Evolutionary conservation across 176 grass and related monocot species (phyloP).

Genomic region (Phragmites australis): DNA sequence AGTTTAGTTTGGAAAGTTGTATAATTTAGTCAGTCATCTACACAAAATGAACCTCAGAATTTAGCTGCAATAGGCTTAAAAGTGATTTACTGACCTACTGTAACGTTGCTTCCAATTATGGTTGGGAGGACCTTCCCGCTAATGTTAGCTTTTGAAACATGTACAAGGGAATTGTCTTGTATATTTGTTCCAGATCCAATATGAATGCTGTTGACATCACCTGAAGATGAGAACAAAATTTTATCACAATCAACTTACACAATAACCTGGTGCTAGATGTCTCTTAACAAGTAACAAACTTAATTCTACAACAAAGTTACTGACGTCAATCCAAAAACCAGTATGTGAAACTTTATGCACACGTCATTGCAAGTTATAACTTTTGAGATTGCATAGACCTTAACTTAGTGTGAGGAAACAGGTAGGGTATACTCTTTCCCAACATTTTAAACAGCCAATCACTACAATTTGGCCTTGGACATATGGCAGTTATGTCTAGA

Average conservation of each 20-base stretch:
- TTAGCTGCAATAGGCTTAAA: slow-evolving; percentile 15
- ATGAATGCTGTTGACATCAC: slow-evolving; percentile 94
- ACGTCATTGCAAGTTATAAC: background rate
- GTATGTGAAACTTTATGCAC: background rate
- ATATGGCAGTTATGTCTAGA: background rate
- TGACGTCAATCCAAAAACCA: background rate
- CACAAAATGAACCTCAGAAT: slow-evolving; percentile 15
- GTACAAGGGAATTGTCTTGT: slow-evolving; percentile 94
- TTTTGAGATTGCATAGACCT: background rate
- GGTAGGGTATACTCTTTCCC: background rate
- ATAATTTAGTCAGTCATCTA: slow-evolving; percentile 15
- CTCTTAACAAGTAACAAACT: slow-evolving; percentile 4
- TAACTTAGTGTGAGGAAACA: background rate
- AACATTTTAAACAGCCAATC: background rate
- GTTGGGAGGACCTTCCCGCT: slow-evolving; percentile 83
- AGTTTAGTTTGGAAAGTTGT: slow-evolving; percentile 29
- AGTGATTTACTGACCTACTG: slow-evolving; percentile 66
- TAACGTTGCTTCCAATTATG: slow-evolving; percentile 85
- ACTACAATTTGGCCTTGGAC: background rate
- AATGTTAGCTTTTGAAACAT: slow-evolving; percentile 78
- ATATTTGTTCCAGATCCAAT: slow-evolving; percentile 95
- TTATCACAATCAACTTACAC: background rate
- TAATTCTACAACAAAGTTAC: background rate
- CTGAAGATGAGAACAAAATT: slow-evolving; percentile 50
- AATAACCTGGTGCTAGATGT: background rate